Percentiles rank a stretch among this genome's conserved stretches.
phyloP scores from a whole-genome alignment of 2,329 filamentous ascomycete species.

The Cordyceps cateniannulata region DNA sequence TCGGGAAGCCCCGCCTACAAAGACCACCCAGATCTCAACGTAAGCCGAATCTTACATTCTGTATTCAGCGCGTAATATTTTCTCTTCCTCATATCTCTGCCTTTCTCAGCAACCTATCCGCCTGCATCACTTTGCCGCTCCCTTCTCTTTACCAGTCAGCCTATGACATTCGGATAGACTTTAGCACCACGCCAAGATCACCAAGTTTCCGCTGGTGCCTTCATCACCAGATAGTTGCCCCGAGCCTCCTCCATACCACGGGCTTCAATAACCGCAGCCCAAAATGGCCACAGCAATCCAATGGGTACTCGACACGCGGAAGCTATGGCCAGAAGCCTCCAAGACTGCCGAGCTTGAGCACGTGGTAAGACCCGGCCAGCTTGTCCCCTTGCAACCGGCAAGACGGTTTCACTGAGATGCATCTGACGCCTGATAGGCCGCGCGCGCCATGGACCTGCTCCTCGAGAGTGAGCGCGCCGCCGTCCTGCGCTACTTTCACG shows the following conservation, averaged over 20 bases:
- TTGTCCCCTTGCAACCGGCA: too few species aligned
- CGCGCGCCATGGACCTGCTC: constrained; percentile 47
- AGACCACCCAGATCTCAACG: background rate
- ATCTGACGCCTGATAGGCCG: constrained; percentile 39
- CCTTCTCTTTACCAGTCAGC: background rate
- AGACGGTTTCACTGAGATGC: too few species aligned
- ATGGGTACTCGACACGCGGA: constrained; percentile 57
- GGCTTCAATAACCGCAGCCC: background rate
- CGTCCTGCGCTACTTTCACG: constrained; percentile 57
- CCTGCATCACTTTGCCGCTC: background rate
- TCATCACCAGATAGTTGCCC: background rate
- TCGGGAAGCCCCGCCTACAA: background rate
- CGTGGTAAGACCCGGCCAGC: constrained; percentile 33
- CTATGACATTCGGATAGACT: background rate
- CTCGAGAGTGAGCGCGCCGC: constrained; percentile 47
- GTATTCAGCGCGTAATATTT: background rate
- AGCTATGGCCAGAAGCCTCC: constrained; percentile 47
- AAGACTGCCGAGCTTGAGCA: constrained; percentile 42
- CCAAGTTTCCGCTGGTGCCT: background rate
- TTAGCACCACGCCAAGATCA: background rate
- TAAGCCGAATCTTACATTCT: constrained; percentile 1
- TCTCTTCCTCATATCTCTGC: background rate
- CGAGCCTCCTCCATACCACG: background rate
- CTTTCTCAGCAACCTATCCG: background rate
- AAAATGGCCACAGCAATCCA: constrained; percentile 36